Conservation (phyloP, 2,329 filamentous ascomycete genomes). For the Xylaria multiplex region DNA sequence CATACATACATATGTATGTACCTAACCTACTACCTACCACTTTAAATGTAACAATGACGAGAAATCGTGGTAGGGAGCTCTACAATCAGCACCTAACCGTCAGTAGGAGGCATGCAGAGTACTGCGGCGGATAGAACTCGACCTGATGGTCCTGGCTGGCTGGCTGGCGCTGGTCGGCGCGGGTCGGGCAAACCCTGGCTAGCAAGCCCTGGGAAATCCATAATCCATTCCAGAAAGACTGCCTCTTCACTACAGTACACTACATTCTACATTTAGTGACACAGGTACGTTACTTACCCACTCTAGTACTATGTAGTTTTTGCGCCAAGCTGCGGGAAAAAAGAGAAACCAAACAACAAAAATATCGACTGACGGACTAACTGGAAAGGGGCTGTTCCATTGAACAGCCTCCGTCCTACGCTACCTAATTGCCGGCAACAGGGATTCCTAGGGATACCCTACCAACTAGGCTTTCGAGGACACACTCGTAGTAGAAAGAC, state of each 20-base stretch:
- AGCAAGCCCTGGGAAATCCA: slow-evolving; percentile 10
- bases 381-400: slow-evolving; percentile 23
- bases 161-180: too few relatives aligned
- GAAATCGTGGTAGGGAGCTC: too few relatives aligned
- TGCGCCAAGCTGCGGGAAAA: slow-evolving; percentile 23
- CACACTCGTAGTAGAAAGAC: neutral
- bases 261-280: too few relatives aligned
- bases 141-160: slow-evolving; percentile 19
- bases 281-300: neutral
- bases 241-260: too few relatives aligned
- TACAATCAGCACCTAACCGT: neutral
- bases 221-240: too few relatives aligned
- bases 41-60: too few relatives aligned
- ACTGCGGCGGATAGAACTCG: slow-evolving; percentile 4
- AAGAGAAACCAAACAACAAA: slow-evolving; percentile 3
- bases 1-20: too few relatives aligned
- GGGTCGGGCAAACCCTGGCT: neutral
- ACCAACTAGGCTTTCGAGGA: neutral
- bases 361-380: slow-evolving; percentile 27
- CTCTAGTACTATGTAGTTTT: neutral
- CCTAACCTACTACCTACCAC: too few relatives aligned
- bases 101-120: neutral
- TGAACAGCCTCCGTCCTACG: slow-evolving; percentile 27
- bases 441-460: slow-evolving; percentile 1
- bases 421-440: slow-evolving; percentile 21